These are phyloP conservation scores for Oryza meridionalis DNA, from an alignment of 176 grass and related monocot genomes.

Conservation along the genomic window DNA sequence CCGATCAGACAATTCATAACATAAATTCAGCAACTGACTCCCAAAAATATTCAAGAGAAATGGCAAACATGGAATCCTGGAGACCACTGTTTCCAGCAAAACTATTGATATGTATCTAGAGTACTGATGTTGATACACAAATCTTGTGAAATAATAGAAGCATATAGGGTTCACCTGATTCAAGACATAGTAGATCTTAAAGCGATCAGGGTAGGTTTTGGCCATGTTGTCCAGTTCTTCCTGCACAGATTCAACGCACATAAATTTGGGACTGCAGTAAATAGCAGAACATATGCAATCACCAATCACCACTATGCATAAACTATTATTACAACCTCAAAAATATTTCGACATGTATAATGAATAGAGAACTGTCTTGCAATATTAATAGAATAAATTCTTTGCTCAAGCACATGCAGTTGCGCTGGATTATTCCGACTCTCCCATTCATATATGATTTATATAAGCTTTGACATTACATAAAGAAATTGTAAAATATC, in stretches of 20 bases:
- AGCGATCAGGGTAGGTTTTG: constrained; percentile 61
- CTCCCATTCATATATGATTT: background rate
- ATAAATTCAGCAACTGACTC: constrained; percentile 18
- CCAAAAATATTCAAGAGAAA: background rate
- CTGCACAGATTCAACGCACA: constrained; percentile 54
- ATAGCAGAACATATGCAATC: background rate
- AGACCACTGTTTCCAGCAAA: background rate
- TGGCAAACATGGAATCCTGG: background rate
- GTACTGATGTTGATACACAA: background rate
- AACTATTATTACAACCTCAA: constrained; percentile 13
- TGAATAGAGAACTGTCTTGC: background rate
- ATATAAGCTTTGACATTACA: background rate
- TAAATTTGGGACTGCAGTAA: background rate
- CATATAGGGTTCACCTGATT: constrained; percentile 66
- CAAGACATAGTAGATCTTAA: constrained; percentile 88
- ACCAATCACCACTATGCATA: background rate
- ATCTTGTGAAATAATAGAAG: background rate
- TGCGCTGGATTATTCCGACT: background rate
- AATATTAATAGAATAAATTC: constrained; percentile 2
- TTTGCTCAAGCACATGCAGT: background rate
- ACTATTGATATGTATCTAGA: background rate
- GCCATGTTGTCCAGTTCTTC: constrained; percentile 86
- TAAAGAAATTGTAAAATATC: constrained; percentile 1
- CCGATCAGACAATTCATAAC: background rate
- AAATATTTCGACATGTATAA: background rate